These are phyloP conservation scores for Fusarium sublunatum DNA, from an alignment of 2,329 filamentous ascomycete species.

Conservation along the genomic window DNA sequence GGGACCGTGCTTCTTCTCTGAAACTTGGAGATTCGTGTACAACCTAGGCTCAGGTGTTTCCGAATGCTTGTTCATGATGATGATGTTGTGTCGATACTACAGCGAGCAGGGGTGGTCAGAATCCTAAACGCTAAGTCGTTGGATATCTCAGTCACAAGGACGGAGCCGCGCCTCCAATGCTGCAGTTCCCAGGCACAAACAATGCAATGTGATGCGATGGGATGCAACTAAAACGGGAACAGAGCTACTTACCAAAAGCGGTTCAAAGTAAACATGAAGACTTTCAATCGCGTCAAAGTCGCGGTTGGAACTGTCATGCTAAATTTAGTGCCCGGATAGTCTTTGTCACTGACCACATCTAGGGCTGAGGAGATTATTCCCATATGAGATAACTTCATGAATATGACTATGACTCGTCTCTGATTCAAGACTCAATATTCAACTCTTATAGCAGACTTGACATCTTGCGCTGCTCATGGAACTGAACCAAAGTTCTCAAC, in stretches of 20 bases:
- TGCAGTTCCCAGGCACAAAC: slow-evolving; percentile 34
- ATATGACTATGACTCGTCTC: neutral
- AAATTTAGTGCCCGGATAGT: neutral
- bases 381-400: neutral
- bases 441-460: neutral
- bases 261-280: slow-evolving; percentile 35
- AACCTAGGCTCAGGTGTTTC: slow-evolving; percentile 23
- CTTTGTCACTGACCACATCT: neutral
- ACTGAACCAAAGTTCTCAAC: slow-evolving; percentile 4
- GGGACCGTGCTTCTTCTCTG: slow-evolving; percentile 27
- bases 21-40: slow-evolving; percentile 36
- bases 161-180: slow-evolving; percentile 25
- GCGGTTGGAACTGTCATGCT: slow-evolving; percentile 12
- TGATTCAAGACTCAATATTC: neutral
- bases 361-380: neutral
- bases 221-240: slow-evolving; percentile 23
- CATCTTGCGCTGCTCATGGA: neutral
- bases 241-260: slow-evolving; percentile 34
- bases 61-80: slow-evolving; percentile 22
- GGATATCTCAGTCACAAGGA: slow-evolving; percentile 31
- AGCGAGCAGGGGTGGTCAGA: slow-evolving; percentile 8
- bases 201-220: slow-evolving; percentile 37
- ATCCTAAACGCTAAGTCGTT: slow-evolving; percentile 23
- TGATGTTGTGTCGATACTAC: slow-evolving; percentile 26
- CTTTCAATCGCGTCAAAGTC: slow-evolving; percentile 9